phyloP scores from a whole-genome alignment of 2,329 filamentous ascomycete genomes.

The Periglandula ipomoeae region DNA sequence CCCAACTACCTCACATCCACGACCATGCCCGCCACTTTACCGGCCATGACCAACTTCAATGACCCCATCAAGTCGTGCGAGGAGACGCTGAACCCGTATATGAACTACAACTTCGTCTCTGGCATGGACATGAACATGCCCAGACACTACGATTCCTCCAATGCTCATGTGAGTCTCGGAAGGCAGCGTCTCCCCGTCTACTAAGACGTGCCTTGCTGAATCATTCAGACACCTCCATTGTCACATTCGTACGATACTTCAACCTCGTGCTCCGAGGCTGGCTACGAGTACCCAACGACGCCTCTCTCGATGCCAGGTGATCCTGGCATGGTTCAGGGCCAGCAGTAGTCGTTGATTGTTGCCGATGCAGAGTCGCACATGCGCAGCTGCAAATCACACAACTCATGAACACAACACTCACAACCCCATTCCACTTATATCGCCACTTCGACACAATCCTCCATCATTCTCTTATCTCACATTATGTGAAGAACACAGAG shows the following conservation, averaged over 20 bases:
- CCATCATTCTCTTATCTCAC: no score
- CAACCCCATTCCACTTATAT: no score
- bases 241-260: slow-evolving; percentile 66
- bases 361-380: no score
- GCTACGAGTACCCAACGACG: slow-evolving; percentile 58
- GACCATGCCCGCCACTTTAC: slow-evolving; percentile 50
- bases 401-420: no score
- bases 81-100: slow-evolving; percentile 53
- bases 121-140: slow-evolving; percentile 53
- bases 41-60: slow-evolving; percentile 54
- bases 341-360: slow-evolving; percentile 7
- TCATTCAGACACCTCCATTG: slow-evolving; percentile 61
- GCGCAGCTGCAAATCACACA: no score
- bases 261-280: slow-evolving; percentile 50
- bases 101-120: slow-evolving; percentile 57
- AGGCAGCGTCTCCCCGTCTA: slow-evolving; percentile 30
- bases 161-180: slow-evolving; percentile 63
- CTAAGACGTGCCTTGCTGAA: slow-evolving; percentile 39
- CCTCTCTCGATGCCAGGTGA: slow-evolving; percentile 66
- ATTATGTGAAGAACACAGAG: no score
- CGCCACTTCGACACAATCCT: no score
- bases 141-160: slow-evolving; percentile 56
- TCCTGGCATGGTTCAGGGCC: slow-evolving; percentile 39
- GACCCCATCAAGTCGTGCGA: slow-evolving; percentile 46
- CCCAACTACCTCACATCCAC: slow-evolving; percentile 44